Percentiles rank a stretch among this genome's conserved stretches.
Conservation (phyloP, 768 basidiomycete species). For the Neoboletus magnificus region DNA sequence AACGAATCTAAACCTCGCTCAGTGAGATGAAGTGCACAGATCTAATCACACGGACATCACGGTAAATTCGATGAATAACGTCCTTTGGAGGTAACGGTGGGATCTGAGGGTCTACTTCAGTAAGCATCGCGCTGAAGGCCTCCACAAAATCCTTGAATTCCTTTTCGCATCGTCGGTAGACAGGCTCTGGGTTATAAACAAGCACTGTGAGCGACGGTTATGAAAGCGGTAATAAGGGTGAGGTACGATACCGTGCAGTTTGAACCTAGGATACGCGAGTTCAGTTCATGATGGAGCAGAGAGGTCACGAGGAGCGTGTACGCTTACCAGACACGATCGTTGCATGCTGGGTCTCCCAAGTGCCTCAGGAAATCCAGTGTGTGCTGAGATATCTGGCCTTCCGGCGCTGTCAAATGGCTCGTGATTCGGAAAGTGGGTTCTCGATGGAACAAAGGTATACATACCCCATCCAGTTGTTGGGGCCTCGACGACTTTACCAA, state of each 20-base stretch:
- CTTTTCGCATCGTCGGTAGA: conserved; percentile 59
- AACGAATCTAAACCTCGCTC: conserved; percentile 56
- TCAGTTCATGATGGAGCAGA: not conserved
- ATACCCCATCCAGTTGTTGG: conserved; percentile 79
- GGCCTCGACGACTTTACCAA: conserved; percentile 75
- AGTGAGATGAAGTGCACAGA: conserved; percentile 1
- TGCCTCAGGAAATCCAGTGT: conserved; percentile 73
- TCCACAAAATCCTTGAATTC: conserved; percentile 89
- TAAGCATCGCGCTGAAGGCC: conserved; percentile 60
- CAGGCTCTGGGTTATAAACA: conserved; percentile 19
- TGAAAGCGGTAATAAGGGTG: not conserved
- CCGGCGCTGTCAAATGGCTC: conserved; percentile 52
- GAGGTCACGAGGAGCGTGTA: not conserved
- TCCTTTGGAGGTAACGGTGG: conserved; percentile 91
- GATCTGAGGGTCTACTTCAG: conserved; percentile 75
- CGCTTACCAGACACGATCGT: conserved; percentile 78
- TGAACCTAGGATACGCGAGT: conserved; percentile 58
- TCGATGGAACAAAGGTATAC: not conserved
- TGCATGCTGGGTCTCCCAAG: conserved; percentile 70
- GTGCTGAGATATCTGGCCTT: conserved; percentile 84
- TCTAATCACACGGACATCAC: conserved; percentile 53
- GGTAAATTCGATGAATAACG: conserved; percentile 87
- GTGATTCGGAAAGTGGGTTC: not conserved
- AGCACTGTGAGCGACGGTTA: not conserved
- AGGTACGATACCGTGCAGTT: conserved; percentile 56